Conservation (phyloP, 2,329 filamentous ascomycete species). For the Monascus ruber region DNA sequence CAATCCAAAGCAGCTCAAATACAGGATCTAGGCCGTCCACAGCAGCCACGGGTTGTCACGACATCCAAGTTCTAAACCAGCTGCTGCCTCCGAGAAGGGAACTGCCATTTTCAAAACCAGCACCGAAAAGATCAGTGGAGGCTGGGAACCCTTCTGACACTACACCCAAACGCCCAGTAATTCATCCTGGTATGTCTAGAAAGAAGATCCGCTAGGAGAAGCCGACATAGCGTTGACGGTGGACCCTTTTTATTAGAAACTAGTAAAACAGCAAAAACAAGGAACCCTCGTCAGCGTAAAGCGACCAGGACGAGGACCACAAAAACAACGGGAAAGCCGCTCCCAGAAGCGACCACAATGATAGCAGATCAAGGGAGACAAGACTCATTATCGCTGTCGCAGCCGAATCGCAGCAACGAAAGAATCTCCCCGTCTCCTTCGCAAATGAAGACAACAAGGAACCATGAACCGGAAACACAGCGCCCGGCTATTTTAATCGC, state of each 20-base stretch:
- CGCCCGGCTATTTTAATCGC: no score
- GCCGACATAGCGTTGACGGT: not conserved
- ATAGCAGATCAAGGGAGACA: no score
- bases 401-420: no score
- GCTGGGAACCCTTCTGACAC: not conserved
- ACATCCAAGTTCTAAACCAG: conserved; percentile 18
- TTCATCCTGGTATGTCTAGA: conserved; percentile 1
- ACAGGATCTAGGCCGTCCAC: conserved; percentile 12
- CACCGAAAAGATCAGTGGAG: conserved; percentile 8
- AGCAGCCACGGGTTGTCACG: conserved; percentile 13
- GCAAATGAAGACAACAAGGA: no score
- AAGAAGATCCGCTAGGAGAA: conserved; percentile 1
- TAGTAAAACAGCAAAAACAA: not conserved
- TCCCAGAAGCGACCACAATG: no score
- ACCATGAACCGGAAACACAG: no score
- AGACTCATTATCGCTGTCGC: no score
- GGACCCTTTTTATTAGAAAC: not conserved
- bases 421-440: no score
- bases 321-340: no score
- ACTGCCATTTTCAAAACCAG: conserved; percentile 28
- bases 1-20: not conserved
- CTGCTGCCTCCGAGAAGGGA: conserved; percentile 32
- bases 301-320: not conserved
- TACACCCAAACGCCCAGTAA: not conserved
- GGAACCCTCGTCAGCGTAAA: not conserved